Percentiles rank a stretch among this genome's conserved stretches.
Evolutionary conservation across 495 filamentous ascomycete species (phyloP).

Genomic region (Penicillium soppii): DNA sequence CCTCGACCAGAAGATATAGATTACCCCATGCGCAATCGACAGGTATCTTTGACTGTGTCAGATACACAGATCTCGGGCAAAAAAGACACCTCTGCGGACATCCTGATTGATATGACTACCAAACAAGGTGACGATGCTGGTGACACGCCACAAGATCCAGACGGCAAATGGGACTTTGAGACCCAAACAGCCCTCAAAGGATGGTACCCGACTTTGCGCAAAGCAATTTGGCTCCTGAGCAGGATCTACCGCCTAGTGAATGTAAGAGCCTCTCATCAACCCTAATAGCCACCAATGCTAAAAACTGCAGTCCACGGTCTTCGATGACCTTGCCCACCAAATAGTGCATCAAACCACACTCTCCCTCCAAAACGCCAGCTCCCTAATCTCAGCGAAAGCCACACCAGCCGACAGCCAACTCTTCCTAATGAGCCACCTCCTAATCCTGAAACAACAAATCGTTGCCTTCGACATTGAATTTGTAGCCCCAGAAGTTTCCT

Average conservation of each 20-base stretch:
- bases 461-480: slow-evolving; percentile 90
- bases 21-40: slow-evolving; percentile 54
- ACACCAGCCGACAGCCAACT: slow-evolving; percentile 67
- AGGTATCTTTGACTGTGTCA: slow-evolving; percentile 47
- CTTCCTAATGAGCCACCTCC: slow-evolving; percentile 88
- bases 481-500: slow-evolving; percentile 68
- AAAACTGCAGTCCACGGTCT: slow-evolving; percentile 58
- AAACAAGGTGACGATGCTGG: slow-evolving; percentile 52
- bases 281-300: not conserved
- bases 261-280: slow-evolving; percentile 30
- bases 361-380: slow-evolving; percentile 58
- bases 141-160: slow-evolving; percentile 43
- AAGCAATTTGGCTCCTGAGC: slow-evolving; percentile 78
- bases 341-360: slow-evolving; percentile 72
- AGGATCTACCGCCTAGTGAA: slow-evolving; percentile 83
- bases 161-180: slow-evolving; percentile 53
- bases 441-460: slow-evolving; percentile 87
- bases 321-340: slow-evolving; percentile 75
- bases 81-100: slow-evolving; percentile 41
- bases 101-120: slow-evolving; percentile 48
- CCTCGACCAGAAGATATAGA: slow-evolving; percentile 69
- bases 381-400: slow-evolving; percentile 53
- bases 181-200: slow-evolving; percentile 47
- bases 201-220: slow-evolving; percentile 70
- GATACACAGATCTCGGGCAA: slow-evolving; percentile 47